phyloP scores from a whole-genome alignment of 441 rosid genomes.

The Bocquillonia castaneifolia region DNA sequence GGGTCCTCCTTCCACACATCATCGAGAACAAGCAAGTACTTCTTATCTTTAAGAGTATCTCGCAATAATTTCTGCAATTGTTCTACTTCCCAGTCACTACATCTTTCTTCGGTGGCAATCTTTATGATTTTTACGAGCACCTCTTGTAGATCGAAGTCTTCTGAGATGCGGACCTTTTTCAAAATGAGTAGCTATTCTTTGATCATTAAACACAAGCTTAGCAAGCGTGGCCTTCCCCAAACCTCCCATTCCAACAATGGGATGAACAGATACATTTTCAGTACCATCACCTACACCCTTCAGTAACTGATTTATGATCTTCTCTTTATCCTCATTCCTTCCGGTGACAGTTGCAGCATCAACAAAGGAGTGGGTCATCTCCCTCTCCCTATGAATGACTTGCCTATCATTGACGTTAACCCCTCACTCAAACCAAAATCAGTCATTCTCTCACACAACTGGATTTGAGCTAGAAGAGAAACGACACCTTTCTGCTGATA shows the following conservation, averaged over 20 bases:
- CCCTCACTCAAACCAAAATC: neutral
- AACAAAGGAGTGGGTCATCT: constrained; percentile 12
- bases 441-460: constrained; percentile 2
- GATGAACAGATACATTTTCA: neutral
- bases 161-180: constrained; percentile 17
- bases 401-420: neutral
- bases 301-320: neutral
- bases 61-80: constrained; percentile 9
- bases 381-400: neutral
- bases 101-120: neutral
- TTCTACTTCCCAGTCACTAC: neutral
- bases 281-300: neutral
- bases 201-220: constrained; percentile 17
- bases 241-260: constrained; percentile 22
- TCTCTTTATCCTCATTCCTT: constrained; percentile 5
- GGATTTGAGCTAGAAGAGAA: constrained; percentile 18
- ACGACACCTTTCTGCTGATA: constrained; percentile 10
- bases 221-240: constrained; percentile 22
- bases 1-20: constrained; percentile 25
- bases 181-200: constrained; percentile 2
- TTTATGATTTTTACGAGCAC: constrained; percentile 8
- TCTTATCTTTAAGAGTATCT: neutral
- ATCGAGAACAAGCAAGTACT: constrained; percentile 27
- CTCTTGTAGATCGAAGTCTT: constrained; percentile 11
- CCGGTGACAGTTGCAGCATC: constrained; percentile 12